Base-by-base conservation (phyloP, 805 yeast genomes). In the Wilhelminamyces savonicus region DNA sequence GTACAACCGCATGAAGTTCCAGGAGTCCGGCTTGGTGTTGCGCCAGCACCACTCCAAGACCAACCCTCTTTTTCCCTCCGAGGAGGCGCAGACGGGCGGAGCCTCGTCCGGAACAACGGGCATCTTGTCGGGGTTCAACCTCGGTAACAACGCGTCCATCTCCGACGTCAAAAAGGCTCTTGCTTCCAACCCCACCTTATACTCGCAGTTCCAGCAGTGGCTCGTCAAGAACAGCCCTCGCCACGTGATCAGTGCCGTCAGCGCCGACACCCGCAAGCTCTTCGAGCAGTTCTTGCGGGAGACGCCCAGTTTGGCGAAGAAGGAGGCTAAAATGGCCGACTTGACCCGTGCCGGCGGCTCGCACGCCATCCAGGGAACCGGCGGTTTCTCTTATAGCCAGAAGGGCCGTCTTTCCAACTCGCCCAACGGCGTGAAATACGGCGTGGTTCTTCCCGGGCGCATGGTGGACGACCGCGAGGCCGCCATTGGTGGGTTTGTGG, bases 301-400 rank as follows among this genome's bases (percentile, higher is more conserved):
- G 21, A 30, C 48, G 5, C 35, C 49, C n/a, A 30, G 39, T 2
- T 36, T 31, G 5, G 40, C 62, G 16, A 29, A 31, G 7, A 58
- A 45, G 39, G 46, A 43, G 21, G 48, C 5, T 18, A 11, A 32
- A 7, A 34, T 59, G 33, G 32, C 28, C n/a, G 55, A 56, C 30
- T 49, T 50, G 31, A 26, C 43, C 27, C 28, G 37, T 16, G 46
- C 50, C 7, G 31, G 29, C 16, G 21, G 27, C 8, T 28, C 32
- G 11, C 29, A 31, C 6, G 15, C 35, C 16, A 51, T 74, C 26
- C 69, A 78, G 31, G 94, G 87, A 19, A 73, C 82, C 6, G 94
- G 82, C 17, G 95, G 95, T 5, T 66, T 84, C 36, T 71, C 84
- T 2, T 85, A 83, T 45, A 65, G 63, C 23, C 69, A 81, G 37